A percentile compares a stretch with the other conserved stretches of the same genome.
These are phyloP conservation scores for Peronospora farinosa DNA, from an alignment of 352 stramenopile genomes.

Conservation along the genomic window DNA sequence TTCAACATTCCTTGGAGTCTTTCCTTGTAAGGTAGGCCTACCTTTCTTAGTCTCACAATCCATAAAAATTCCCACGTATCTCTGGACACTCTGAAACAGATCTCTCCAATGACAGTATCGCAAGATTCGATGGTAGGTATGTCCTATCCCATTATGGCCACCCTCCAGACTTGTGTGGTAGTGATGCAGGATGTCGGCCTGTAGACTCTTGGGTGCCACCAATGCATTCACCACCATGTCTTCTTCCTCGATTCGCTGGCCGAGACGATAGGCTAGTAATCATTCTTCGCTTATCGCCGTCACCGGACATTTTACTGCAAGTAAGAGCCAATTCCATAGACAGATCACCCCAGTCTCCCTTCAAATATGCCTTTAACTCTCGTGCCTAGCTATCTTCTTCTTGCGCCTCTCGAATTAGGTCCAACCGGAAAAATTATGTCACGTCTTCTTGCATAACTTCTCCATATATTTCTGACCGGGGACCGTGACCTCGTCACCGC, in stretches of 20 bases:
- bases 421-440: neutral
- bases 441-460: neutral
- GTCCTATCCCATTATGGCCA: neutral
- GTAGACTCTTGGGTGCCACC: constrained; percentile 3
- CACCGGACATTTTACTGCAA: neutral
- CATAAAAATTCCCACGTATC: neutral
- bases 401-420: constrained; percentile 1
- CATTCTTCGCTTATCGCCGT: neutral
- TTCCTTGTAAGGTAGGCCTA: neutral
- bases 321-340: neutral
- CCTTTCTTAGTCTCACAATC: constrained; percentile 2
- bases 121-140: neutral
- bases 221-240: neutral
- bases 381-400: constrained; percentile 1
- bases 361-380: constrained; percentile 6
- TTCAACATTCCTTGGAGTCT: too few relatives aligned
- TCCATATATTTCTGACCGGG: neutral
- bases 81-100: constrained; percentile 4
- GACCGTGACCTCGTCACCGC: too few relatives aligned
- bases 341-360: neutral
- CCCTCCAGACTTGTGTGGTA: neutral
- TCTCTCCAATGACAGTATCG: neutral
- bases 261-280: neutral
- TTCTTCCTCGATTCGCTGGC: neutral
- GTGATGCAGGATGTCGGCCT: too few relatives aligned